A percentile compares a stretch with the other conserved stretches of the same genome.
phyloP scores from a whole-genome alignment of 2,329 filamentous ascomycete species.

The Metarhizium sp. region DNA sequence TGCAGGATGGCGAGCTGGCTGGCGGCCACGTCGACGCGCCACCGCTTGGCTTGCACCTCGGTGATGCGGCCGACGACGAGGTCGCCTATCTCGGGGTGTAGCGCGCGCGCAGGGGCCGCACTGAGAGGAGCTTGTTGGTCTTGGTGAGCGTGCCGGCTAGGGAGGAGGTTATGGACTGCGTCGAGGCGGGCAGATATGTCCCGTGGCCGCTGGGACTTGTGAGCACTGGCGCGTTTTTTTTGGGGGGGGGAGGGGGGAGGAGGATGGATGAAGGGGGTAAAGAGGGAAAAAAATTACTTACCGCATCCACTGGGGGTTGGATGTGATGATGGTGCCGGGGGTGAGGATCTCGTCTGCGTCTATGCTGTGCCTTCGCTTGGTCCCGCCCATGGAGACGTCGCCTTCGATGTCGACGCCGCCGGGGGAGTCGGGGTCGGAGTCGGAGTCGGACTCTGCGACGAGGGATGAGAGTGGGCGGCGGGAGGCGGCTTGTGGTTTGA shows the following conservation, averaged over 20 bases:
- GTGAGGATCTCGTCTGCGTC: constrained; percentile 58
- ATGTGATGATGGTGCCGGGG: constrained; percentile 79
- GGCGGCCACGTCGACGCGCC: constrained; percentile 90
- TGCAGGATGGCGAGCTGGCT: constrained; percentile 78
- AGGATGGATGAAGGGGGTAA: neutral
- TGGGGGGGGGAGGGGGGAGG: neutral
- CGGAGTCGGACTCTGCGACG: constrained; percentile 18
- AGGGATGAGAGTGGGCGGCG: constrained; percentile 12
- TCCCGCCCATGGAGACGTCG: constrained; percentile 34
- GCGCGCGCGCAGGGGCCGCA: constrained; percentile 79
- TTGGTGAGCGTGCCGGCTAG: constrained; percentile 84
- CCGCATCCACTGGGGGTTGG: constrained; percentile 96
- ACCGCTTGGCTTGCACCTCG: constrained; percentile 86
- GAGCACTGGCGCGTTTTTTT: constrained; percentile 4
- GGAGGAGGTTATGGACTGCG: constrained; percentile 71
- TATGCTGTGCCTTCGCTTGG: constrained; percentile 27
- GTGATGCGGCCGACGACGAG: constrained; percentile 88
- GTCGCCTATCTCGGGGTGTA: constrained; percentile 94
- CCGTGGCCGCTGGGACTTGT: constrained; percentile 65
- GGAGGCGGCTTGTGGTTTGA: constrained; percentile 27
- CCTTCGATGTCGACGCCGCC: constrained; percentile 36
- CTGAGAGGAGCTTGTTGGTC: constrained; percentile 93
- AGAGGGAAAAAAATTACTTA: constrained; percentile 20
- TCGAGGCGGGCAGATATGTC: constrained; percentile 60
- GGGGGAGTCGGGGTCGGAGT: constrained; percentile 34